Percentiles rank a stretch among this genome's conserved stretches.
Conservation (phyloP, 495 filamentous ascomycete species). For the Annulohypoxylon nitens region DNA sequence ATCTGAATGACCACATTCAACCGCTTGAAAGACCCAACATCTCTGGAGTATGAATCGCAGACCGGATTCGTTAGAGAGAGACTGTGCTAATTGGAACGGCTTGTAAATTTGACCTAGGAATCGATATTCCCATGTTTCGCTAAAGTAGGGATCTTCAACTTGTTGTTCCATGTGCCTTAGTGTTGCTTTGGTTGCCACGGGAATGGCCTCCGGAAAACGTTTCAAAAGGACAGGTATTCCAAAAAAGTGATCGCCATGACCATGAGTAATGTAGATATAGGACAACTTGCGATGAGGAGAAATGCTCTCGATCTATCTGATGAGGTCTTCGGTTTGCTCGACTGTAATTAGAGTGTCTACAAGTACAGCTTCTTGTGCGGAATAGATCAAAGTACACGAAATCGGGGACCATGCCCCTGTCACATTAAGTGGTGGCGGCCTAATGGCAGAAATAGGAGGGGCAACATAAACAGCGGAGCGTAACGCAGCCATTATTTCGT, state of each 20-base stretch:
- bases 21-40: background rate
- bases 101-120: background rate
- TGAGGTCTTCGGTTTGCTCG: background rate
- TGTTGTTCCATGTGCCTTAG: background rate
- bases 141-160: background rate
- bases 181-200: background rate
- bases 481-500: background rate
- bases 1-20: background rate
- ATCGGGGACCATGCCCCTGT: background rate
- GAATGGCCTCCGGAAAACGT: background rate
- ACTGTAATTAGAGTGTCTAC: slow-evolving; percentile 1
- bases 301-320: background rate
- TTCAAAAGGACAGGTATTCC: background rate
- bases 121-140: background rate
- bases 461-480: slow-evolving; percentile 5
- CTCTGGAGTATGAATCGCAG: background rate
- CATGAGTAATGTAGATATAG: slow-evolving; percentile 2
- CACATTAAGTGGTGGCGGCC: background rate
- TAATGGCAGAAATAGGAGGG: background rate
- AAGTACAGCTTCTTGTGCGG: background rate
- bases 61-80: background rate
- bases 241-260: slow-evolving; percentile 1
- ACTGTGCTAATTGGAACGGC: background rate
- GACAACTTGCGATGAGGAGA: background rate
- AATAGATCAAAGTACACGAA: background rate